Percentiles rank a stretch among this genome's conserved stretches.
Evolutionary conservation across 352 stramenopile genomes (phyloP).

Genomic region (Achlya hypogyna): DNA sequence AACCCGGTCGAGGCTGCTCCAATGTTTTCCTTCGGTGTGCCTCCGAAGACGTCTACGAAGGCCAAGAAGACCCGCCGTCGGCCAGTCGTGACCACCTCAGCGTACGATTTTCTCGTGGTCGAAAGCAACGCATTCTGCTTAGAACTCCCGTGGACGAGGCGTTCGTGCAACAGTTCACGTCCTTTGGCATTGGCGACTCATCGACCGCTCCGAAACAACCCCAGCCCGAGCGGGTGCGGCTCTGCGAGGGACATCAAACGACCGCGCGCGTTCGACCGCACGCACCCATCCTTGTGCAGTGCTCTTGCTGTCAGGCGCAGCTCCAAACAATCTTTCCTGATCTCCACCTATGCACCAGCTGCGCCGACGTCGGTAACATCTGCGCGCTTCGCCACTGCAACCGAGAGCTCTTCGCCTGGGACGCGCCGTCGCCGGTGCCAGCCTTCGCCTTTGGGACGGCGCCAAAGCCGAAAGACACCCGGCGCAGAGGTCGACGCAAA

Average conservation of each 20-base stretch:
- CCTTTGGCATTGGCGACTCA: background rate
- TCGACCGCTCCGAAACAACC: background rate
- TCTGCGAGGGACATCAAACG: background rate
- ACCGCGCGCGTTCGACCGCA: background rate
- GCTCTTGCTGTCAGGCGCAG: background rate
- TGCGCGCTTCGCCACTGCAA: background rate
- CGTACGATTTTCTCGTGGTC: background rate
- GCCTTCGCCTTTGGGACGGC: background rate
- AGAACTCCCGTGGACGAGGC: background rate
- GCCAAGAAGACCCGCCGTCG: no score
- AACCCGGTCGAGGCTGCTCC: no score
- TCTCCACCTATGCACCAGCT: background rate
- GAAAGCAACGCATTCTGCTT: background rate
- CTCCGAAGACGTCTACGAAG: no score
- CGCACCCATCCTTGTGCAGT: background rate
- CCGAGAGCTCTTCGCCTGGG: background rate
- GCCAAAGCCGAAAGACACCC: background rate
- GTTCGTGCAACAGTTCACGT: background rate
- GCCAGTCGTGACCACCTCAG: no score
- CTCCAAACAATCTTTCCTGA: background rate
- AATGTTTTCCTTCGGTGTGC: no score
- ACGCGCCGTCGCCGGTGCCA: background rate
- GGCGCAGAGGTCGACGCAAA: background rate
- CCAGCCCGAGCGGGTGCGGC: background rate
- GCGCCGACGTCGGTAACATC: background rate